Evolutionary conservation across 257 asterid genomes (phyloP).

Genomic region (Solanum okadae): DNA sequence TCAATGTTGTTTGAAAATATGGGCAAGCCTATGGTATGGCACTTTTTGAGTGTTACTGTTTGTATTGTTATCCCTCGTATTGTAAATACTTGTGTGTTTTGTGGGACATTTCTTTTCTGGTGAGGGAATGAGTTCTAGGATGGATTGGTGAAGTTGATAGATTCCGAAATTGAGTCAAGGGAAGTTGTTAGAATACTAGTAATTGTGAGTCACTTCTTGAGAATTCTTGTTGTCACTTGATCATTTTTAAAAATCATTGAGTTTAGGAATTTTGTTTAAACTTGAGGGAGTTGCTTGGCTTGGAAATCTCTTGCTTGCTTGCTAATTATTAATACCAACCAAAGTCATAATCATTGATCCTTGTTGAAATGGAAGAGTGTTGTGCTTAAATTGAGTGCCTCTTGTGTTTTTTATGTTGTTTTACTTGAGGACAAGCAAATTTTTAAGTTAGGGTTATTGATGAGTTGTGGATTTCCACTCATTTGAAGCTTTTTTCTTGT

Average conservation of each 20-base stretch:
- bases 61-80: too few species aligned
- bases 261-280: not conserved
- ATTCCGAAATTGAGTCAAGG: too few species aligned
- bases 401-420: too few species aligned
- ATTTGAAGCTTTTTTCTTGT: too few species aligned
- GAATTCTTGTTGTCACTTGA: not conserved
- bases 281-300: not conserved
- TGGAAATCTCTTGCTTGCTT: not conserved
- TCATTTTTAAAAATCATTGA: not conserved
- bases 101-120: too few species aligned
- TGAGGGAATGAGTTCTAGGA: too few species aligned
- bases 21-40: too few species aligned
- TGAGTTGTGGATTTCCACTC: not conserved
- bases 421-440: not conserved
- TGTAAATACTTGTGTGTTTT: too few species aligned
- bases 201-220: not conserved
- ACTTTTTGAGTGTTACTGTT: too few species aligned
- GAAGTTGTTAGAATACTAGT: not conserved
- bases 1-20: too few species aligned
- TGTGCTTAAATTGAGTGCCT: not conserved
- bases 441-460: not conserved
- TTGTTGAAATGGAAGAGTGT: not conserved
- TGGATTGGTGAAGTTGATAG: too few species aligned
- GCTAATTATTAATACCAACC: not conserved
- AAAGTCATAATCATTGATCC: not conserved